Conservation (phyloP, 345 rosid genomes). For the Acer yangbiense region DNA sequence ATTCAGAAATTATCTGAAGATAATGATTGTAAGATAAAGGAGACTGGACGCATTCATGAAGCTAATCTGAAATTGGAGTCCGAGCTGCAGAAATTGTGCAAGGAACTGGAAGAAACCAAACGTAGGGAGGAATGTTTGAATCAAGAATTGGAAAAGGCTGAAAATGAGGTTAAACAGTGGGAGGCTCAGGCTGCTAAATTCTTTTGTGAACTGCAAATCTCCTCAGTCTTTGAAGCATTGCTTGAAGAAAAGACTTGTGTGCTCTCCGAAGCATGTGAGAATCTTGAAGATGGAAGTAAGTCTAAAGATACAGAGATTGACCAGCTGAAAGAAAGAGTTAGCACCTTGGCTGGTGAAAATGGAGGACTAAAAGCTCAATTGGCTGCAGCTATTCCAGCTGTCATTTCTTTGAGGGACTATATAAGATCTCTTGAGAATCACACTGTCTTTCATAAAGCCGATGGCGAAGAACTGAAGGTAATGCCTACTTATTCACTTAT, state of each 20-base stretch:
- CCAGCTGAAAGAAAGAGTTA: conserved; percentile 56
- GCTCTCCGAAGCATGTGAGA: conserved; percentile 46
- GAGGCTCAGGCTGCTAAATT: conserved; percentile 56
- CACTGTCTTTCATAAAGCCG: conserved; percentile 32
- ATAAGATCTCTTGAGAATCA: conserved; percentile 66
- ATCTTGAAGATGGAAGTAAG: conserved; percentile 40
- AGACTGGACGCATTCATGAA: conserved; percentile 37
- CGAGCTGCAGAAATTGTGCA: conserved; percentile 41
- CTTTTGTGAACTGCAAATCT: conserved; percentile 58
- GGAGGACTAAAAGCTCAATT: conserved; percentile 55
- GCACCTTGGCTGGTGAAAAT: conserved; percentile 58
- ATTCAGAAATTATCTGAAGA: conserved; percentile 57
- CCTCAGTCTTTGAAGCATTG: conserved; percentile 52
- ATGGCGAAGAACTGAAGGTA: conserved; percentile 54
- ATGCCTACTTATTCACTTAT: conserved; percentile 3
- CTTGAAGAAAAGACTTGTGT: conserved; percentile 61
- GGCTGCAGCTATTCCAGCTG: conserved; percentile 54
- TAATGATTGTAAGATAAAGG: conserved; percentile 47
- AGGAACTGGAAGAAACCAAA: conserved; percentile 52
- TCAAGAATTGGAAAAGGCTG: conserved; percentile 48
- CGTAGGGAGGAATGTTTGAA: conserved; percentile 51
- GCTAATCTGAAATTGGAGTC: conserved; percentile 51
- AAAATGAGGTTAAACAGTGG: conserved; percentile 52
- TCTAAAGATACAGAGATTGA: conserved; percentile 50
- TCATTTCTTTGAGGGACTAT: conserved; percentile 57